Evolutionary conservation across 164 flowering plant species (phyloP).

Genomic region (Vitis rupestris): DNA sequence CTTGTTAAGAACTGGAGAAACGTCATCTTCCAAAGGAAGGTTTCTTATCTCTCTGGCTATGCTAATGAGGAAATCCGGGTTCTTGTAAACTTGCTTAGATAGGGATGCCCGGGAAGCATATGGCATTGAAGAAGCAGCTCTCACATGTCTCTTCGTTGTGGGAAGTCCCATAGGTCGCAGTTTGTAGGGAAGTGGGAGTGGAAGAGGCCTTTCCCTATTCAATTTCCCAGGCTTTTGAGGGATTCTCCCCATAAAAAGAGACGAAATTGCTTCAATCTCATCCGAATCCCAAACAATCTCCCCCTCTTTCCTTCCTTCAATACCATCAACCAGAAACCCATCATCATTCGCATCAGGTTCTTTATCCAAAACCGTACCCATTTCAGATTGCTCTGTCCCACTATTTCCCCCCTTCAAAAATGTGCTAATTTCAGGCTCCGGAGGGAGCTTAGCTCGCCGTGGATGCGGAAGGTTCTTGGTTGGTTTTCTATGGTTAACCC

Average conservation of each 20-base stretch:
- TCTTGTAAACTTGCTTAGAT: conserved; percentile 54
- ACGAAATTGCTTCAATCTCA: conserved; percentile 79
- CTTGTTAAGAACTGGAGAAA: conserved; percentile 51
- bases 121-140: conserved; percentile 20
- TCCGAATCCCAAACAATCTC: conserved; percentile 57
- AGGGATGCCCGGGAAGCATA: conserved; percentile 35
- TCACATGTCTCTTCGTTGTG: conserved; percentile 44
- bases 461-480: conserved; percentile 48
- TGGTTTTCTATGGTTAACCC: conserved; percentile 20
- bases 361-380: background rate
- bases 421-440: conserved; percentile 24
- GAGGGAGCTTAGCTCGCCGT: conserved; percentile 37
- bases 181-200: conserved; percentile 78
- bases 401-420: conserved; percentile 20
- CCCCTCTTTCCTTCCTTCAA: conserved; percentile 15
- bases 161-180: conserved; percentile 76
- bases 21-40: conserved; percentile 55
- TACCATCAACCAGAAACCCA: background rate
- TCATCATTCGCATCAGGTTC: background rate
- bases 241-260: conserved; percentile 79
- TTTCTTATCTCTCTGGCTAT: conserved; percentile 71
- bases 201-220: conserved; percentile 68
- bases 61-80: conserved; percentile 57
- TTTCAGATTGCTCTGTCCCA: conserved; percentile 3
- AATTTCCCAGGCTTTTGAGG: conserved; percentile 83